These are phyloP conservation scores for Podosphaera leucotricha DNA, from an alignment of 2,329 filamentous ascomycete genomes.

Conservation along the genomic window DNA sequence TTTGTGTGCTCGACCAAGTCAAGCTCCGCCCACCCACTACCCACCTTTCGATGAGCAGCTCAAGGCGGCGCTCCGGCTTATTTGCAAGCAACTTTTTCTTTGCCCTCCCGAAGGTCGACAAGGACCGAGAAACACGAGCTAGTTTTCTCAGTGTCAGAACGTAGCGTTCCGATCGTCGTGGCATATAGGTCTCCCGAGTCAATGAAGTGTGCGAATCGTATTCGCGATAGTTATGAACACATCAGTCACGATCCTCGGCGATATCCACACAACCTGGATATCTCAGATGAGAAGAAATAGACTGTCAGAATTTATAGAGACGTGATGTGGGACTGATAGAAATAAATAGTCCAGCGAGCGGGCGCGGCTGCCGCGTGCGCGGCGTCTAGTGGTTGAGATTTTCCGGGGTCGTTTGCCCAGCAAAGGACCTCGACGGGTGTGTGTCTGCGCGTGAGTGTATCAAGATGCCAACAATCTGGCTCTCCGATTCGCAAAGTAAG, in stretches of 20 bases:
- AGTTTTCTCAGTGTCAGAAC: constrained; percentile 33
- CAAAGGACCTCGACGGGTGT: background rate
- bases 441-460: background rate
- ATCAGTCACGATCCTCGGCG: too few species aligned
- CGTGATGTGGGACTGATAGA: background rate
- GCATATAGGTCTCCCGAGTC: constrained; percentile 8
- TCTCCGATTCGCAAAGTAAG: constrained; percentile 86
- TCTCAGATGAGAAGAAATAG: too few species aligned
- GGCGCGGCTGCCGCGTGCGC: background rate
- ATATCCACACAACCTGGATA: too few species aligned
- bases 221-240: too few species aligned
- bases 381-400: background rate
- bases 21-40: constrained; percentile 78
- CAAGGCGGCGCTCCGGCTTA: constrained; percentile 98
- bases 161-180: constrained; percentile 14
- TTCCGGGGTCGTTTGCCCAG: too few species aligned
- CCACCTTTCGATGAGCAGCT: constrained; percentile 53
- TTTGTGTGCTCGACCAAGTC: constrained; percentile 44
- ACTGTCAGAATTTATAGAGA: background rate
- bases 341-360: background rate
- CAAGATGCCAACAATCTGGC: constrained; percentile 49
- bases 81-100: constrained; percentile 69
- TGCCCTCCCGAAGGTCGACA: constrained; percentile 47
- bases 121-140: constrained; percentile 58
- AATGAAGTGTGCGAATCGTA: too few species aligned